Evolutionary conservation across 352 stramenopile genomes (phyloP).

Genomic region (Thalassiosira exigua): DNA sequence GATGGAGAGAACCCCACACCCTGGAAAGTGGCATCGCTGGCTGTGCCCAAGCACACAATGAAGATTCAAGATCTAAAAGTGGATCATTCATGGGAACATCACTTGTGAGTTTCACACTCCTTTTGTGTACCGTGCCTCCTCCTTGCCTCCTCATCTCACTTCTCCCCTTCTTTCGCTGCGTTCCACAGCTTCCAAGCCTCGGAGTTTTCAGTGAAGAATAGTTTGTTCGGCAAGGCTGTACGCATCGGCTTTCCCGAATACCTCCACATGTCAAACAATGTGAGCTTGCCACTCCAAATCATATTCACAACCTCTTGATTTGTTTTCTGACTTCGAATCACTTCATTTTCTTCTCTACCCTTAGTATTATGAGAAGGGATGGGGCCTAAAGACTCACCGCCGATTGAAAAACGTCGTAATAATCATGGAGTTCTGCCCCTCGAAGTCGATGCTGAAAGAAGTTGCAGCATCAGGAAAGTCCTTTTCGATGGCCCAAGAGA

Average conservation of each 20-base stretch:
- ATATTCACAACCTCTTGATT: no score
- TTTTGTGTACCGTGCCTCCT: no score
- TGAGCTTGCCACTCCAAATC: slow-evolving; percentile 5
- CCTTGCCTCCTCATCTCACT: no score
- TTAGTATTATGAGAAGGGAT: slow-evolving; percentile 79
- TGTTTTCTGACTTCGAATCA: no score
- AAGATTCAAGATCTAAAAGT: slow-evolving; percentile 36
- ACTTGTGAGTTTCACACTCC: no score
- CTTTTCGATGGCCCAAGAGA: slow-evolving; percentile 87
- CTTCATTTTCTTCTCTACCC: no score
- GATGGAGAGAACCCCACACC: slow-evolving; percentile 89
- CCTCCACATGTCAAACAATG: slow-evolving; percentile 76
- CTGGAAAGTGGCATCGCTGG: slow-evolving; percentile 85
- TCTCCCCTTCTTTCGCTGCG: no score
- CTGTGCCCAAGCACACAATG: slow-evolving; percentile 63
- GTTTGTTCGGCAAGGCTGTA: slow-evolving; percentile 81
- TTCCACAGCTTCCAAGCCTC: slow-evolving; percentile 86
- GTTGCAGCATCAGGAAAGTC: slow-evolving; percentile 77
- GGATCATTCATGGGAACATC: slow-evolving; percentile 76
- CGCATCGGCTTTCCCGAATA: slow-evolving; percentile 83
- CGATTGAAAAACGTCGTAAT: slow-evolving; percentile 93
- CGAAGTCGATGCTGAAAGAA: slow-evolving; percentile 77
- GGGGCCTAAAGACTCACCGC: slow-evolving; percentile 89
- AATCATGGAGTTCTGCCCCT: slow-evolving; percentile 90
- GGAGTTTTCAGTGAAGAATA: slow-evolving; percentile 88